Conservation (phyloP, 106 monocot genomes). For the Allium cepa region DNA sequence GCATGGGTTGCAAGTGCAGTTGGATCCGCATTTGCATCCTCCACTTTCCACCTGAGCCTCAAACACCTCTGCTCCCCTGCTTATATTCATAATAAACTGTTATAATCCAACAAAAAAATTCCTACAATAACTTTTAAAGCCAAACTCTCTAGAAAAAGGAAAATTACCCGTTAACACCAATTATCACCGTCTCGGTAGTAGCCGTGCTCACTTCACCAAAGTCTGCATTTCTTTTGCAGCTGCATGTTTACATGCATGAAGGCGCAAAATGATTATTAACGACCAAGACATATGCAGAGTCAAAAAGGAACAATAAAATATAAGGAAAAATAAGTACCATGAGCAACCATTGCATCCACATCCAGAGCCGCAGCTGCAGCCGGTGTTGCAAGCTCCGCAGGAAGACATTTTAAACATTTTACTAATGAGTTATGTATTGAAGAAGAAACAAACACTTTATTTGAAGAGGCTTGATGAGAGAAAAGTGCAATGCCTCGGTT, state of each 20-base stretch:
- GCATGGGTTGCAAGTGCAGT: slow-evolving; percentile 60
- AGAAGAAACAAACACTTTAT: too few species aligned
- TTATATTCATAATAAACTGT: not conserved
- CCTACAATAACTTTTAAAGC: too few species aligned
- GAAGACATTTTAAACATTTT: not conserved
- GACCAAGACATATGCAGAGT: not conserved
- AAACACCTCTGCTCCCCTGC: slow-evolving; percentile 7
- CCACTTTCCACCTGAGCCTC: too few species aligned
- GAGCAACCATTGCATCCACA: not conserved
- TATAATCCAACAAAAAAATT: too few species aligned
- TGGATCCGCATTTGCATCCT: slow-evolving; percentile 59
- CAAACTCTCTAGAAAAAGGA: too few species aligned
- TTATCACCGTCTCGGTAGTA: not conserved
- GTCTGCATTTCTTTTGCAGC: slow-evolving; percentile 2
- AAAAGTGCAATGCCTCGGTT: too few species aligned
- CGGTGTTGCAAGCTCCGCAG: not conserved
- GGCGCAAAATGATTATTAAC: not conserved
- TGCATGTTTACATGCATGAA: not conserved
- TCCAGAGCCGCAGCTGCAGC: not conserved
- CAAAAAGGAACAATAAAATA: not conserved
- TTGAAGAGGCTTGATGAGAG: too few species aligned
- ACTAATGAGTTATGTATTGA: not conserved
- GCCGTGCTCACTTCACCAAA: not conserved
- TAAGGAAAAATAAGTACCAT: not conserved
- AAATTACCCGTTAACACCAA: not conserved